phyloP scores from a whole-genome alignment of 2,329 filamentous ascomycete species.

The Nemania bipapillata region DNA sequence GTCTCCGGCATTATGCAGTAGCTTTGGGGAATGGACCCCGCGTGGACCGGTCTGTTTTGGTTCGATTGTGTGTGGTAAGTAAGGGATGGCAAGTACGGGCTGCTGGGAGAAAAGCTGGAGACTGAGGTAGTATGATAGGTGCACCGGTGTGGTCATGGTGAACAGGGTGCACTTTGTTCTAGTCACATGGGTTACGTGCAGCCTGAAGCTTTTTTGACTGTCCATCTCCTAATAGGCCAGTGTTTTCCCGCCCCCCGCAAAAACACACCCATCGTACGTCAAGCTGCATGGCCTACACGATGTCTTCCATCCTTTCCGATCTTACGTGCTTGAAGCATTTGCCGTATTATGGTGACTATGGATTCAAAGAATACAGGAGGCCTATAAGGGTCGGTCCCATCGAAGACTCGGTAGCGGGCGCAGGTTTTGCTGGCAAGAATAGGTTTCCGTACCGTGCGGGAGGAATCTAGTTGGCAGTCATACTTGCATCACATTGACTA shows the following conservation, averaged over 20 bases:
- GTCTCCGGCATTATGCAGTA: constrained; percentile 37
- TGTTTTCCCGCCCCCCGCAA: constrained; percentile 30
- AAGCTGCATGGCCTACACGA: constrained; percentile 33
- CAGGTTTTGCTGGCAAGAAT: constrained; percentile 1
- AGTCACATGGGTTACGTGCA: constrained; percentile 41
- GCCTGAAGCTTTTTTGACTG: constrained; percentile 24
- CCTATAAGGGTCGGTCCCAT: background rate
- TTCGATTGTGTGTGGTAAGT: constrained; percentile 30
- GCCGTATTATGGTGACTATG: background rate
- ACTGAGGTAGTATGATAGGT: constrained; percentile 32
- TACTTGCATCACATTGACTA: constrained; percentile 26
- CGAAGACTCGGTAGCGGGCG: background rate
- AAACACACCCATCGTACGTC: constrained; percentile 30
- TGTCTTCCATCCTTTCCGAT: constrained; percentile 7
- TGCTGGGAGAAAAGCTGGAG: constrained; percentile 20
- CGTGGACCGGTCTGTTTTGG: constrained; percentile 37
- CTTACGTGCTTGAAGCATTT: constrained; percentile 1
- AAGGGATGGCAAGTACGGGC: constrained; percentile 3
- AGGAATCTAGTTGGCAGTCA: constrained; percentile 21
- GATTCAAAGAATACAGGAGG: background rate
- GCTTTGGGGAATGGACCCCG: constrained; percentile 22
- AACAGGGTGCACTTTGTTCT: constrained; percentile 27
- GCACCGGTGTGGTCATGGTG: constrained; percentile 39
- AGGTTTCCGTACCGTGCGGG: constrained; percentile 9
- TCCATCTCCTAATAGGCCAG: constrained; percentile 17